A percentile compares a stretch with the other conserved stretches of the same genome.
phyloP scores from a whole-genome alignment of 768 basidiomycete genomes.

The Krasilnikovozyma curviuscula region DNA sequence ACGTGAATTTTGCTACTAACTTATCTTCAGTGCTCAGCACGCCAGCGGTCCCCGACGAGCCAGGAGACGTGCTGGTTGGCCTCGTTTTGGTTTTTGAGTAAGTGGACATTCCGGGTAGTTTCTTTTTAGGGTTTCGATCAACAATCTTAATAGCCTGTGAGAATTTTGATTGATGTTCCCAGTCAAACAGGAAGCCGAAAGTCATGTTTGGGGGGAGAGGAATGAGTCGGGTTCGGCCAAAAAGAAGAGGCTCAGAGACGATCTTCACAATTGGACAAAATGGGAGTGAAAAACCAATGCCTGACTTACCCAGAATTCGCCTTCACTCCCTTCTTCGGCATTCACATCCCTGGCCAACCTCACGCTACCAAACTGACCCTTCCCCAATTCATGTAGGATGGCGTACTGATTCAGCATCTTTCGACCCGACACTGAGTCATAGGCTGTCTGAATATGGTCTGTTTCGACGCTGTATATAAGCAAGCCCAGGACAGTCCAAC shows the following conservation, averaged over 20 bases:
- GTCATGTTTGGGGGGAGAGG: neutral
- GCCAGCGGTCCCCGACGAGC: too few relatives aligned
- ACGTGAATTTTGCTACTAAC: neutral
- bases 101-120: slow-evolving; percentile 38
- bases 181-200: neutral
- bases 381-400: slow-evolving; percentile 54
- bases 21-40: too few relatives aligned
- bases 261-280: neutral
- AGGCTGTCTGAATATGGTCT: slow-evolving; percentile 15
- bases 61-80: neutral
- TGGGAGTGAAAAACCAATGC: neutral
- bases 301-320: slow-evolving; percentile 7
- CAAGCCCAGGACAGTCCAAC: too few relatives aligned
- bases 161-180: too few relatives aligned
- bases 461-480: slow-evolving; percentile 20
- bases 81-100: neutral
- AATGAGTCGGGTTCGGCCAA: neutral
- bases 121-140: slow-evolving; percentile 38
- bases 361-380: slow-evolving; percentile 80
- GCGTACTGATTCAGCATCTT: slow-evolving; percentile 66
- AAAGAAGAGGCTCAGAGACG: neutral
- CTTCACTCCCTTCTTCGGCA: too few relatives aligned
- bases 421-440: slow-evolving; percentile 22
- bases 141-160: slow-evolving; percentile 29
- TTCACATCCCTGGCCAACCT: slow-evolving; percentile 43